Base-by-base conservation (phyloP, 2,329 filamentous ascomycete species). In the Beauveria sp. region DNA sequence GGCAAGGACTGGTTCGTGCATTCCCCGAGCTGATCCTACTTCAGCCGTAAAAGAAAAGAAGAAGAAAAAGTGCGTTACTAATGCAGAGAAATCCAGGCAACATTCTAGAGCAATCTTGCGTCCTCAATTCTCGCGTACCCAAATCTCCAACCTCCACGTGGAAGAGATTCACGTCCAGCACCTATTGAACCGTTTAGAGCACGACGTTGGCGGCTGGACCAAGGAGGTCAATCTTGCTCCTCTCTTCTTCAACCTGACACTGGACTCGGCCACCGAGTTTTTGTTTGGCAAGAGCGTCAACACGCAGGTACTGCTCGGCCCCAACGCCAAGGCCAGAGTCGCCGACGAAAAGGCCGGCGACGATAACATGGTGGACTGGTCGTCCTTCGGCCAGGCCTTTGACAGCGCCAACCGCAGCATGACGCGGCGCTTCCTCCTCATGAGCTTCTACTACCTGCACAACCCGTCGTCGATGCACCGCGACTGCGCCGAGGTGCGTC, bases 221-320 rank as follows among this genome's bases (percentile, higher is more conserved):
- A 30, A 37, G 22, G 50, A 54, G 2, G 67, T 78, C 8, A 76
- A 81, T 62, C 68, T 81, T 1, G 73, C 75, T 61, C 74, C 75
- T 0, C 68, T 80, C 6, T 75, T 79, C 65, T 80, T 79, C 70
- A 72, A 72, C 44, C 69, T 79, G 34, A 78, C 78, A 2, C 69
- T 80, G 10, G 77, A 80, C 59, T 72, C 74, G 1, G 70, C 76
- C 0, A 77, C 77, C 10, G 72, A 76, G 50, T 84, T 88, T 66
- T 74, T 89, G 8, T 86, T 87, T 62, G 85, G 86, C 8, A 76
- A 83, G 65, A 81, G 79, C 12, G 68, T 70, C 2, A 67, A 73
- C 65, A 70, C 70, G 2, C 69, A 80, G 67, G 70, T 74, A 10
- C 69, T 54, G 16, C 43, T 28, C 24, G 57, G 16, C 9, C 40